Conservation (phyloP, 129 eudicot species). For the Centrapalus pauciflorus region DNA sequence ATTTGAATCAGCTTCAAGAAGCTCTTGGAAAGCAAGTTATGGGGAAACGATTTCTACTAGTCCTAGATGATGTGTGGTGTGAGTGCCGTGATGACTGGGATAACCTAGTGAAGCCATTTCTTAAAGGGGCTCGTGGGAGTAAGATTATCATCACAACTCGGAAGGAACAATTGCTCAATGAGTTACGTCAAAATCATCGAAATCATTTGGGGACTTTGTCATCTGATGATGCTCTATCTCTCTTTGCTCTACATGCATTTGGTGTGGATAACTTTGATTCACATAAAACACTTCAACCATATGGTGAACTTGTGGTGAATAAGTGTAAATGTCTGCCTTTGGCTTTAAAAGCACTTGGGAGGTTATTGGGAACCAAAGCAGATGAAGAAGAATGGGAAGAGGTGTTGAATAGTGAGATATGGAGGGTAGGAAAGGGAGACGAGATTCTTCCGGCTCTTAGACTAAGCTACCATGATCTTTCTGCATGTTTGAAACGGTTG, state of each 20-base stretch:
- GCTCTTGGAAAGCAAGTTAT: constrained; percentile 23
- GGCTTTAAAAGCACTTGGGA: too few relatives aligned
- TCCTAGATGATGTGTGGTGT: constrained; percentile 65
- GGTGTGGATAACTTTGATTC: too few relatives aligned
- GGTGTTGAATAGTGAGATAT: too few relatives aligned
- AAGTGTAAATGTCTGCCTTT: too few relatives aligned
- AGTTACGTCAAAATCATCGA: constrained; percentile 17
- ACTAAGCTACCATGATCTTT: too few relatives aligned
- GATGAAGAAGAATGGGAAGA: too few relatives aligned
- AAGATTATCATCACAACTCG: constrained; percentile 57
- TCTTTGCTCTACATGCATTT: background rate
- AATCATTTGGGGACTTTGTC: background rate
- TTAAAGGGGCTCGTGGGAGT: constrained; percentile 41
- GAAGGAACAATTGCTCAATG: constrained; percentile 34
- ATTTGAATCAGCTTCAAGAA: constrained; percentile 25
- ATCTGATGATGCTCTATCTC: background rate
- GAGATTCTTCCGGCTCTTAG: too few relatives aligned
- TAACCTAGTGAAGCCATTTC: constrained; percentile 23
- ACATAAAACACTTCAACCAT: background rate
- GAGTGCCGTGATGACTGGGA: constrained; percentile 35
- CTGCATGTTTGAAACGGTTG: too few relatives aligned
- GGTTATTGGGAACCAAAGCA: too few relatives aligned
- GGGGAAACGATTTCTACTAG: constrained; percentile 50
- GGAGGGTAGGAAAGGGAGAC: too few relatives aligned
- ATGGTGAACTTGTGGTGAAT: too few relatives aligned